Conservation (phyloP, 202 grass and related monocot species). For the Eragrostis tef region DNA sequence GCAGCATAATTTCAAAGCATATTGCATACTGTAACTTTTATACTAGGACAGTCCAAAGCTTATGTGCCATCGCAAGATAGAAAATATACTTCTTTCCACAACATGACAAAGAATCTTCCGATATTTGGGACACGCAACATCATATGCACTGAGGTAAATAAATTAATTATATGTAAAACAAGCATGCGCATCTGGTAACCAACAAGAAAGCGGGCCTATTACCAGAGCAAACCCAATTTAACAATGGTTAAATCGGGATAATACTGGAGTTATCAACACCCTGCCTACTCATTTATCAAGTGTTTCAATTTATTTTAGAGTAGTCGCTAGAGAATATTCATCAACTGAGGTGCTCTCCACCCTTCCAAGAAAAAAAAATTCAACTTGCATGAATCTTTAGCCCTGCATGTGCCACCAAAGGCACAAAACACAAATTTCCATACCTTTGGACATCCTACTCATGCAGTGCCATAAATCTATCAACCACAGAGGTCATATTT, state of each 20-base stretch:
- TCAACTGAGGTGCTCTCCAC: too few species aligned
- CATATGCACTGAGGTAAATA: not conserved
- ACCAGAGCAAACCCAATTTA: not conserved
- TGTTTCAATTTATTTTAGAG: too few species aligned
- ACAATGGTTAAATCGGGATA: not conserved
- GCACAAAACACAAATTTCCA: too few species aligned
- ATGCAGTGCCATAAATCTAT: not conserved
- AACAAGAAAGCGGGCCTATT: not conserved
- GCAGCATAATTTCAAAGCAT: constrained; percentile 9
- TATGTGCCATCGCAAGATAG: not conserved
- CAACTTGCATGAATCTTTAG: too few species aligned
- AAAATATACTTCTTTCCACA: not conserved
- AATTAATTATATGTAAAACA: not conserved
- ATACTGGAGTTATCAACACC: too few species aligned
- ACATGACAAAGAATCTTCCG: not conserved
- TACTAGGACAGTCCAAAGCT: not conserved
- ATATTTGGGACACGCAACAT: not conserved
- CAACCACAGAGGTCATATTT: not conserved
- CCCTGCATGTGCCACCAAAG: too few species aligned
- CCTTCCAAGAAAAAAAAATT: too few species aligned
- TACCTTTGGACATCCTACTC: constrained; percentile 1
- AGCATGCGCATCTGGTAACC: not conserved
- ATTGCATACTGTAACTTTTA: not conserved
- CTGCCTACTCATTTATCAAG: too few species aligned
- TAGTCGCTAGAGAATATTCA: too few species aligned